phyloP scores from a whole-genome alignment of 78 protist species.

The Dictyostelium citrinum region DNA sequence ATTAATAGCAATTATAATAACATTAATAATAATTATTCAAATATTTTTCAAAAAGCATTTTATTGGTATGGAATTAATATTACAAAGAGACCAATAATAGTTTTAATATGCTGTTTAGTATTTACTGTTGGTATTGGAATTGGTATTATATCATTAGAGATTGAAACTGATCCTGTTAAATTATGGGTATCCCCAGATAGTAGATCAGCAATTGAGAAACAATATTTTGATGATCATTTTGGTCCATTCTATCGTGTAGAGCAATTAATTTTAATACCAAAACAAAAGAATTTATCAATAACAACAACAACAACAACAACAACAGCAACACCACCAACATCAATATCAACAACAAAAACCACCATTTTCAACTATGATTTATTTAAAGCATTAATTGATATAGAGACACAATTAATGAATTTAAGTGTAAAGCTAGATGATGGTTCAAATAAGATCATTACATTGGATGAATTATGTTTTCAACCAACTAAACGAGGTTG shows the following conservation, averaged over 20 bases:
- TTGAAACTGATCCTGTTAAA: constrained; percentile 52
- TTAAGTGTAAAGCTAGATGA: neutral
- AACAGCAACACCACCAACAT: too few species aligned
- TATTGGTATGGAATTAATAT: constrained; percentile 3
- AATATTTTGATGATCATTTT: constrained; percentile 42
- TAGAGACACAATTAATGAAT: neutral
- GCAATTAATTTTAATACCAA: constrained; percentile 33
- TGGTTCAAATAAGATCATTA: neutral
- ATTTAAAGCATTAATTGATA: neutral
- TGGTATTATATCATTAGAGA: constrained; percentile 4
- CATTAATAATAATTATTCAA: neutral
- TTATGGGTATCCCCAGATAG: constrained; percentile 51
- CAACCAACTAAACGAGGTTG: constrained; percentile 45
- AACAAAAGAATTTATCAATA: neutral
- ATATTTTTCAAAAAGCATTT: neutral
- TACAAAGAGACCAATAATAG: neutral
- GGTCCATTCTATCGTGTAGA: constrained; percentile 76
- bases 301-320: too few species aligned
- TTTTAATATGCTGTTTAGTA: neutral
- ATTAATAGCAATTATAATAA: neutral
- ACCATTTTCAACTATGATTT: neutral
- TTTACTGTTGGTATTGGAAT: neutral
- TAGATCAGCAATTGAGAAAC: constrained; percentile 29
- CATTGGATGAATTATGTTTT: constrained; percentile 19
- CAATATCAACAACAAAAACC: too few species aligned